A percentile compares a stretch with the other conserved stretches of the same genome.
Evolutionary conservation across 257 asterid species (phyloP).

Genomic region (Plantago major): DNA sequence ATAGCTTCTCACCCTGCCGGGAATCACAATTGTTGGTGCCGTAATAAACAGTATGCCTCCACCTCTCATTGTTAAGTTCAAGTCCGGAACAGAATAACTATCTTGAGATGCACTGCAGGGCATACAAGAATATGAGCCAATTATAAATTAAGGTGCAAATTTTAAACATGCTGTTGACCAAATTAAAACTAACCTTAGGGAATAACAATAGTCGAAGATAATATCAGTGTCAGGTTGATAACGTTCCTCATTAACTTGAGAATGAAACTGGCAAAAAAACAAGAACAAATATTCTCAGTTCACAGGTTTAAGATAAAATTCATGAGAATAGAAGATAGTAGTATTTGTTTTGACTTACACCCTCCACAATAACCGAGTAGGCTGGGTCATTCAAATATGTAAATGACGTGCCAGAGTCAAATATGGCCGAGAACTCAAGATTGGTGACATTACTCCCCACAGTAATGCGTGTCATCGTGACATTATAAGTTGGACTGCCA

Average conservation of each 20-base stretch:
- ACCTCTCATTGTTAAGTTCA: slow-evolving; percentile 84
- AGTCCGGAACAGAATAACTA: slow-evolving; percentile 35
- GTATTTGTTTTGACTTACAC: slow-evolving; percentile 41
- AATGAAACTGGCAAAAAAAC: slow-evolving; percentile 52
- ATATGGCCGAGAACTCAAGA: slow-evolving; percentile 57
- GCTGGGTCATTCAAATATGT: slow-evolving; percentile 84
- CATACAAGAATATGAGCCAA: slow-evolving; percentile 13
- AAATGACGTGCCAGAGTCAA: slow-evolving; percentile 96
- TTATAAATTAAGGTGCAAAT: slow-evolving; percentile 6
- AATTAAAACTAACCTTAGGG: slow-evolving; percentile 42
- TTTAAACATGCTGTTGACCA: background rate
- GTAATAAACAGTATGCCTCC: slow-evolving; percentile 46
- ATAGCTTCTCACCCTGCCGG: slow-evolving; percentile 39
- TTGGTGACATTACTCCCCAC: slow-evolving; percentile 49
- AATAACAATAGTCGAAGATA: slow-evolving; percentile 79
- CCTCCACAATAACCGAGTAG: slow-evolving; percentile 47
- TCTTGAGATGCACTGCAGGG: slow-evolving; percentile 55
- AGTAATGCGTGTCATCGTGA: slow-evolving; percentile 64
- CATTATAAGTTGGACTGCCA: slow-evolving; percentile 70
- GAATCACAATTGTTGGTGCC: slow-evolving; percentile 45
- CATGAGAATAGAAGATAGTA: background rate
- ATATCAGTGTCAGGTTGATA: slow-evolving; percentile 36
- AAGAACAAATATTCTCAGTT: slow-evolving; percentile 3
- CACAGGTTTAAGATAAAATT: background rate
- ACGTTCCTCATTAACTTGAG: slow-evolving; percentile 53